Evolutionary conservation across 495 filamentous ascomycete genomes (phyloP), one percentile per base, ranked within the genome.

Genomic region (Usnea hakonensis): DNA sequence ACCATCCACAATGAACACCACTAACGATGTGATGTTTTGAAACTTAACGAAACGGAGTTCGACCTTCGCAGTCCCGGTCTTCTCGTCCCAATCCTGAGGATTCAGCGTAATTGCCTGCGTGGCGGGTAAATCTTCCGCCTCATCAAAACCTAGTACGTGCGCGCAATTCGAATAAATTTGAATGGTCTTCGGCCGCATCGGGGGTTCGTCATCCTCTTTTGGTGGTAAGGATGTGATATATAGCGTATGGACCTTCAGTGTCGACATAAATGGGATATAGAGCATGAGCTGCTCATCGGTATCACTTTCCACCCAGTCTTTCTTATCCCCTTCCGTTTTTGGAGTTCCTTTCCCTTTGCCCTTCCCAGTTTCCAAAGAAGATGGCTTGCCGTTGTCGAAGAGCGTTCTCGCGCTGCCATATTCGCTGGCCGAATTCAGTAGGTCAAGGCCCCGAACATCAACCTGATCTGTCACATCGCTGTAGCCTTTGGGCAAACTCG

Each of bases 221-320:
- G 86, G 83, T 3, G 88, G 87, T 23, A 91, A 69, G 19, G 91
- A 97, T 8, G 95, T 97, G 63, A 97, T 80, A 71, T 97, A 82
- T 50, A 98, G 72, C 7, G 91, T 90, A 71, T 96, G 92, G 35
- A 97, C 81, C 79, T 97, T 98, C 62, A 96, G 68, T 54, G 87
- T 90, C 13, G 87, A 85, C 73, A 91, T 86, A 74, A 98, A 96
- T 11, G 94, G 94, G 54, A 95, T 78, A 72, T 87, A 97, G 57
- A 98, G 82, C 86, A 98, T 89, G 63, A 98, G 73, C 79, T 98
- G 95, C 77, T 97, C 91, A 72, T 98, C 94, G n/a, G 92, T 96
- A 70, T 97, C 95, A 70, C 90, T 96, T 79, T 97, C 90, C n/a
- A 97, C 84, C 90, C 91, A 97, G 74, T 98, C 94, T 57, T 84